Evolutionary conservation across 129 eudicot species (phyloP), one percentile per base, ranked within the genome.

Genomic region (Saposhnikovia divaricata): DNA sequence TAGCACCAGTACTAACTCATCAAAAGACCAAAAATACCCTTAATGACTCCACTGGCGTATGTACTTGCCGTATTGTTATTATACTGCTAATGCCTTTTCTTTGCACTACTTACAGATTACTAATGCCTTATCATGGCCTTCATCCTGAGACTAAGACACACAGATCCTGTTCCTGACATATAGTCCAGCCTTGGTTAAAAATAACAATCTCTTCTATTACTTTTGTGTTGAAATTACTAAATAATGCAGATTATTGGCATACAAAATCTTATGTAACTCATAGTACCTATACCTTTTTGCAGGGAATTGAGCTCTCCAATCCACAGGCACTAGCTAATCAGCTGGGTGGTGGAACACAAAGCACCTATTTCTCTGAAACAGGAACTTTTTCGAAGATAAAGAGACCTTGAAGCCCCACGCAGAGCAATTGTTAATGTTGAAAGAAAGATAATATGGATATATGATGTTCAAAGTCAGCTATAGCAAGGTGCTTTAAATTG

Each of bases 381-480:
- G 99, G 99, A 59, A 96, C 99, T 0, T 92, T 96, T 82, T 92
- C 99, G 13, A 96, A 92, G 92, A 92, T 96, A 85, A 92, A 86
- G 87, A 90, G 92, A 85, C 84, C 81, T 31, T 88, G 89, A 90
- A 75, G 50, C 42, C 7, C 79, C 39, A 43, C 39, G 31, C 21
- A 31, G 75, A 16, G 72, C 51, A 65, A 76, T 23, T 61, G 34
- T 53, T 63, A 74, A 42, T 28, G 23, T 75, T 75, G 68, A 66
- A 59, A 28, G 72, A 10, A 13, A 13, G 4, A 65, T 65, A 65
- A 63, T 27, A 25, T 63, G 38, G 34, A 28, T 27, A 63, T 27
- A 2, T 27, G 71, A n/a, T 61, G 70, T 9, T 53, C 25, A 2
- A 65, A 65, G 16, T 65, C 39, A 65, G 72, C 38, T 65, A 18